Percentiles rank a stretch among this genome's conserved stretches.
Evolutionary conservation across 495 filamentous ascomycete species (phyloP).

Genomic region (Podospora conica): DNA sequence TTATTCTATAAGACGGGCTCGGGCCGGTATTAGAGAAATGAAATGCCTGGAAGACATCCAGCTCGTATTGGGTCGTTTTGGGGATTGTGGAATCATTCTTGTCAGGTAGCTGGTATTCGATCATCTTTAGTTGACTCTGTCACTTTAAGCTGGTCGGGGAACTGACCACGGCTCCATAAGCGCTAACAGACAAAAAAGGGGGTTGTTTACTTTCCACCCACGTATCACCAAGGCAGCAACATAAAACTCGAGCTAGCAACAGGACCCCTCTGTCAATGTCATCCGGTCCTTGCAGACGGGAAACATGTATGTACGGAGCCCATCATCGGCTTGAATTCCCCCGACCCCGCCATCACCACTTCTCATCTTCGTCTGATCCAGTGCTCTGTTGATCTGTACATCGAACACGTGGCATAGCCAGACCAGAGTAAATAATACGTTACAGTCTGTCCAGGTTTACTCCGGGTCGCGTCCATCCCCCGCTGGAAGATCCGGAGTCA

Average conservation of each 20-base stretch:
- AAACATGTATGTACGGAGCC: neutral
- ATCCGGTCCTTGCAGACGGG: neutral
- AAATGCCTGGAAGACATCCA: neutral
- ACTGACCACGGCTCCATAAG: too few species aligned
- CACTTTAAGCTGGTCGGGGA: neutral
- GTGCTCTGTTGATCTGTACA: neutral
- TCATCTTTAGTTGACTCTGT: neutral
- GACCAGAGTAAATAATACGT: neutral
- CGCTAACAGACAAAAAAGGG: neutral
- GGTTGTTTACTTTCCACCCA: neutral
- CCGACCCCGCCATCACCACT: neutral
- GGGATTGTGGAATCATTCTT: neutral
- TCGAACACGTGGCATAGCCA: neutral
- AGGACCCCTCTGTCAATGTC: neutral
- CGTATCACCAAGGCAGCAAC: neutral
- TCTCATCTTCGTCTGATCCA: neutral
- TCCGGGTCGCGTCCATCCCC: neutral
- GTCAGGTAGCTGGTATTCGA: neutral
- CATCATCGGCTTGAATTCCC: neutral
- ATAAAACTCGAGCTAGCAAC: neutral
- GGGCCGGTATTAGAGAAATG: constrained; percentile 8
- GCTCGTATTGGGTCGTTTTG: neutral
- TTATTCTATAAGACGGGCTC: constrained; percentile 6
- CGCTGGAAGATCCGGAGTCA: neutral
- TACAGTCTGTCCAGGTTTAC: neutral